Conservation (phyloP, 192 early-diverging fungal genomes). For the Anaeromyces robustus region DNA sequence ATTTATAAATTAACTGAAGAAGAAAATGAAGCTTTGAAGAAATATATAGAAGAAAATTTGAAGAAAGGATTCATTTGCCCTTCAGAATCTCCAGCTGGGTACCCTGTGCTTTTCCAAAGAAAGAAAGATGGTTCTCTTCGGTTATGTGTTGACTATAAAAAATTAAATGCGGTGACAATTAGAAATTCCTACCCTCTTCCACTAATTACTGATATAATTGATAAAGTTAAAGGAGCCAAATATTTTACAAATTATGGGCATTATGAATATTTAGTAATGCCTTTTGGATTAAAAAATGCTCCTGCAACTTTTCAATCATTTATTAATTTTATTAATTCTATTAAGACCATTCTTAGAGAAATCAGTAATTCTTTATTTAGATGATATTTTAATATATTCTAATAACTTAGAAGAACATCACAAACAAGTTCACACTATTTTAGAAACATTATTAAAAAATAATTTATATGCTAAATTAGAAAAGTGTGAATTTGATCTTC, state of each 20-base stretch:
- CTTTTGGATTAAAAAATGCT: conserved; percentile 18
- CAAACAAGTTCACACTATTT: conserved; percentile 5
- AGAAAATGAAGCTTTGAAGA: too few species aligned
- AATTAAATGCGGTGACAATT: too few species aligned
- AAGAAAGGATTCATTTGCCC: too few species aligned
- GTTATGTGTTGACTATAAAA: too few species aligned
- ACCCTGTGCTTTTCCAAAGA: too few species aligned
- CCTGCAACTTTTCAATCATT: conserved; percentile 20
- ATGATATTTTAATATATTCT: conserved; percentile 21
- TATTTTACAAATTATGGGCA: conserved; percentile 7
- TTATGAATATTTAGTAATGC: conserved; percentile 17
- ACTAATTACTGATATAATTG: too few species aligned
- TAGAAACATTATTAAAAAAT: conserved; percentile 11
- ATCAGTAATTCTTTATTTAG: conserved; percentile 14
- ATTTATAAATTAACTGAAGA: too few species aligned
- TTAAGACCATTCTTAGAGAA: conserved; percentile 7
- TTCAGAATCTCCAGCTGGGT: too few species aligned
- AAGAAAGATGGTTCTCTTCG: too few species aligned
- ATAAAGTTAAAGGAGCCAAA: too few species aligned
- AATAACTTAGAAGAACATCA: conserved; percentile 1
- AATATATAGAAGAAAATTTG: too few species aligned
- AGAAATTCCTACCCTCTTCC: too few species aligned
- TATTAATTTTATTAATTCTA: conserved; percentile 20
- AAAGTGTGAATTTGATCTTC: conserved; percentile 16
- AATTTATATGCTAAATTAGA: conserved; percentile 15